These are phyloP conservation scores for Hibiscus mutabilis DNA, from an alignment of 345 rosid genomes.

Conservation along the genomic window DNA sequence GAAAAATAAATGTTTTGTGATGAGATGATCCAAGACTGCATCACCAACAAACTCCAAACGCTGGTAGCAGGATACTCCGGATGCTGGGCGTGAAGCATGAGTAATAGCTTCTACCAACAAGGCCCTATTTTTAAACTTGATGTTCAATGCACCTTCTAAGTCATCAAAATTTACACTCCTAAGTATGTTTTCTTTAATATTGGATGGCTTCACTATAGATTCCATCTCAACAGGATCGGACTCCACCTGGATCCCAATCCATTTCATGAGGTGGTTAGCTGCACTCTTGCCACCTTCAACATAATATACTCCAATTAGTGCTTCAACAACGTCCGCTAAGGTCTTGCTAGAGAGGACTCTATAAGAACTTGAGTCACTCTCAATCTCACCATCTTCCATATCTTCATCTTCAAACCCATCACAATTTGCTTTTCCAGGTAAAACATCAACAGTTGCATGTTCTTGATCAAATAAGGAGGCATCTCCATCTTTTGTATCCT, in stretches of 20 bases:
- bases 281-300: conserved; percentile 86
- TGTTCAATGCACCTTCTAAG: conserved; percentile 61
- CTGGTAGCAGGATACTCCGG: conserved; percentile 93
- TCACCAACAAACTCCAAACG: conserved; percentile 96
- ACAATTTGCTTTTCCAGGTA: conserved; percentile 17
- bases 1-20: conserved; percentile 85
- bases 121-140: conserved; percentile 50
- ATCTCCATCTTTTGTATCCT: conserved; percentile 85
- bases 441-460: conserved; percentile 29
- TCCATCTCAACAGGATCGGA: conserved; percentile 61
- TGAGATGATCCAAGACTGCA: conserved; percentile 95
- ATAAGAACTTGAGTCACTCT: conserved; percentile 87
- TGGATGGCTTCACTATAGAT: conserved; percentile 27
- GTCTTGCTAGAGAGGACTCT: conserved; percentile 97
- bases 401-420: conserved; percentile 54
- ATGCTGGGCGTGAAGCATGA: conserved; percentile 95
- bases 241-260: conserved; percentile 87
- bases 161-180: conserved; percentile 72
- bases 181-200: conserved; percentile 66
- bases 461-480: conserved; percentile 61
- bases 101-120: conserved; percentile 86
- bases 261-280: conserved; percentile 91
- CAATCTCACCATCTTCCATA: conserved; percentile 93
- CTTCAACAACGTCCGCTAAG: conserved; percentile 96
- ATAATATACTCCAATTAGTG: conserved; percentile 91